Base-by-base conservation (phyloP, 495 filamentous ascomycete genomes). In the Aspergillus sclerotiicarbonarius region DNA sequence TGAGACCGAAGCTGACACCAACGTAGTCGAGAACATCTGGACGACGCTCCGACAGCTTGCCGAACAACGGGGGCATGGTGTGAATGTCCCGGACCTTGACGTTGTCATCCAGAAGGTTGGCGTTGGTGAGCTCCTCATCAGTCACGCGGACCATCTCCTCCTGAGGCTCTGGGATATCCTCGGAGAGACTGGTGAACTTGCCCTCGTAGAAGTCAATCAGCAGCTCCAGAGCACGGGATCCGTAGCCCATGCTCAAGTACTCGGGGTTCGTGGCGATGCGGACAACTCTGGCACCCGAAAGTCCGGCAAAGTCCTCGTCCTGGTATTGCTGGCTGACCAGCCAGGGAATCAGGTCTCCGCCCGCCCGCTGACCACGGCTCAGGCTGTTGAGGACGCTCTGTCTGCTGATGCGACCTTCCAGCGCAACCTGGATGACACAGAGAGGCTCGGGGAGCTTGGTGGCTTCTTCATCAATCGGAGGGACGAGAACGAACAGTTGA, bases 271-370 rank as follows among this genome's bases (percentile, higher is more conserved):
- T 97, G 7, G 95, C 95, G 57, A 99, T 98, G 19, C 95, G 87
- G 29, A 99, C 91, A 43, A 99, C 77, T 31, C 95, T 84, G 33
- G 93, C 95, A 37, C 95, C 95, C 7, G 91, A 96, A 15, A 98
- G 82, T 56, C 89, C 87, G 21, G 94, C 94, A 63, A 99, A 99
- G 54, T 96, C 90, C 61, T 96, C 91, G 64, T 99, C 95, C 68
- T 98, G 95, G 76, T 96, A 99, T 71, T 99, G 95, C 69, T 98
- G 94, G 69, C 90, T 93, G 53, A 99, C 90, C 43, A 98, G 82
- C 95, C 95, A 99, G 1, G 95, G 95, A 51, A 99, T 99, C 46
- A 99, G 77, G 70, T 99, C 95, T 57, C 95, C 95, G 19, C 92
- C 89, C 8, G 93, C 90, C 51, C 96, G 81, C 67, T 92, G 89